phyloP scores from a whole-genome alignment of 2,329 filamentous ascomycete species.

The Xylaria sp. region DNA sequence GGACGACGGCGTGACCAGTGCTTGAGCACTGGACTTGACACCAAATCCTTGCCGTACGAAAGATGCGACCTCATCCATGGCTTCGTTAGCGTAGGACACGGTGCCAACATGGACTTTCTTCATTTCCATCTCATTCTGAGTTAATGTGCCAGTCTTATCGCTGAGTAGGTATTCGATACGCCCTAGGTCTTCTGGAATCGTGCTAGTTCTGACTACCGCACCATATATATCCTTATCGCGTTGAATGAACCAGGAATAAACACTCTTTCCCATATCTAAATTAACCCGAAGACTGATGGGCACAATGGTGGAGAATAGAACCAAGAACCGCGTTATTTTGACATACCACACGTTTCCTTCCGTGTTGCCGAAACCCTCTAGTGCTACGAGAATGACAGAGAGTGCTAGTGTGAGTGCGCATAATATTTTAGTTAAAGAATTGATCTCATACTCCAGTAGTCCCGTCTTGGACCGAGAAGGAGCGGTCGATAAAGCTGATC shows the following conservation, averaged over 20 bases:
- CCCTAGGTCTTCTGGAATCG: constrained; percentile 95
- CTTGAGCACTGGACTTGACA: constrained; percentile 56
- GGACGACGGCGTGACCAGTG: constrained; percentile 80
- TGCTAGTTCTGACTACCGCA: constrained; percentile 94
- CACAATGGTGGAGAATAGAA: constrained; percentile 98
- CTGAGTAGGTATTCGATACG: constrained; percentile 95
- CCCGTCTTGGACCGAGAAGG: constrained; percentile 94
- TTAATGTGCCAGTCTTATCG: constrained; percentile 98
- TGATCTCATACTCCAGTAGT: constrained; percentile 94
- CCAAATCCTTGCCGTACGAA: constrained; percentile 87
- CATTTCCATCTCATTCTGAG: constrained; percentile 98
- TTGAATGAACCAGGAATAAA: constrained; percentile 96
- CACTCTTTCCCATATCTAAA: constrained; percentile 94
- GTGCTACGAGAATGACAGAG: constrained; percentile 86
- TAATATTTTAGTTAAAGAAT: constrained; percentile 94
- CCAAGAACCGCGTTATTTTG: constrained; percentile 97
- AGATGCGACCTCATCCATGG: constrained; percentile 94
- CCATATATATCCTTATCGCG: constrained; percentile 88
- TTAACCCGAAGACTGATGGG: constrained; percentile 97
- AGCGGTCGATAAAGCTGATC: constrained; percentile 91
- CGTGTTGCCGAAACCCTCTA: constrained; percentile 80
- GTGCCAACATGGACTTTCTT: constrained; percentile 99
- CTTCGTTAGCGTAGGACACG: constrained; percentile 97
- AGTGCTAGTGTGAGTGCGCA: constrained; percentile 87
- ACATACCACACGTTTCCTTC: constrained; percentile 85